Evolutionary conservation across 1,284 basidiomycete species (phyloP), one percentile per base, ranked within the genome.

Genomic region (Anthracocystis setariae): DNA sequence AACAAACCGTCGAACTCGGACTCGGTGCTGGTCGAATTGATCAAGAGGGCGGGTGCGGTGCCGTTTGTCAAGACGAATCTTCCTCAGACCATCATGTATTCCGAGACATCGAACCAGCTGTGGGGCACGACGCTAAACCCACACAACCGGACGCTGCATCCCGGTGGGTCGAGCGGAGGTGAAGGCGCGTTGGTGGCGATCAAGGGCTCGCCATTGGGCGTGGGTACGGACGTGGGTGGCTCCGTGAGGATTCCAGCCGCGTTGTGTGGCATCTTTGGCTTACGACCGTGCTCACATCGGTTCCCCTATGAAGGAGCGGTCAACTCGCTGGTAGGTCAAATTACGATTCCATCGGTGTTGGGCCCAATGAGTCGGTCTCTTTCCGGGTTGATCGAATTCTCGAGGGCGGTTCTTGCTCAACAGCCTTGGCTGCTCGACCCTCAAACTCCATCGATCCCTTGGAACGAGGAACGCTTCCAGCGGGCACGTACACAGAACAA

Each of bases 161-260:
- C 83, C 1, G 89, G 89, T 13, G 89, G 89, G 10, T 88, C 87
- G 0, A 88, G 87, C 2, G 89, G 89, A 4, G 89, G 89, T 33
- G 90, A 91, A 81, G 87, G 88, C 40, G 88, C 89, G 4, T 81
- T 90, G 48, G 82, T 88, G 5, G 86, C 86, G 0, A 81, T 88
- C 53, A 85, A 85, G 86, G 86, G 87, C n/a, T 71, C 64, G 8
- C 67, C 61, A 10, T 76, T 91, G 10, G 90, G 90, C 24, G 86
- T 91, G 10, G 90, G 90, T 12, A 88, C 88, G 3, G 90, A 91
- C 76, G 86, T 90, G 35, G 90, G 90, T 47, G 92, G 92, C 24
- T 79, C 79, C n/a, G 55, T 55, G 7, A 88, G 90, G 15, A 89
- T 91, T 54, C 91, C 91, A 5, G 84, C 88, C 5, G 85, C 87